Evolutionary conservation across 148 eudicot genomes (phyloP), one percentile per base, ranked within the genome.

Genomic region (Fagopyrum homotropicum): DNA sequence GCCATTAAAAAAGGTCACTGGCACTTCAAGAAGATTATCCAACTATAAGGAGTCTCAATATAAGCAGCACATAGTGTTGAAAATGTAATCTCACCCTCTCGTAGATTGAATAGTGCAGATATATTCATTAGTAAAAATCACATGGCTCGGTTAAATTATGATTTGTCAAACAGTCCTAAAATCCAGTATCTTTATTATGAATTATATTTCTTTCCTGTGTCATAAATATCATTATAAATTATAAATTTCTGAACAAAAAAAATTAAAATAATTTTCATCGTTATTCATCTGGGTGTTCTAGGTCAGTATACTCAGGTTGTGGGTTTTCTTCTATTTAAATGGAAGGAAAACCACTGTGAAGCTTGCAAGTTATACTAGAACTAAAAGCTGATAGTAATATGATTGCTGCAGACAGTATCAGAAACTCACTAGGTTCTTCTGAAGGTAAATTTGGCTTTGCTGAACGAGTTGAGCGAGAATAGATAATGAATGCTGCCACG

Each of bases 401-500:
- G 72, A 43, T 40, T 14, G 72, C 17, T 74, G 68, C 40, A 35
- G 19, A 74, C 59, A 80, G 57, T 74, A 72, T 54, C 56, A 72
- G 26, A 26, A 61, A 77, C 83, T 78, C 87, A 89, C 93, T 92
- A 72, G 89, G 70, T 85, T 91, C 97, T 78, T 83, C 82, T 51
- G 73, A 19, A 78, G 86, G 77, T 78, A 82, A 59, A 78, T 79
- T 75, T 60, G 79, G 75, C 83, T 83, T 87, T 77, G 77, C 81
- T 63, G 76, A 78, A 80, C 56, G 88, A 77, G 86, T 80, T 68
- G 83, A 81, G 69, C 87, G 81, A 26, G 76, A 84, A 72, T 91
- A 94, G 72, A 87, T 74, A 63, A 86, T 72, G 51, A 83, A 75
- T 69, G 86, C 70, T 48, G 80, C 83, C 50, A 88, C 12, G 26